Conservation (phyloP, 2,329 filamentous ascomycete species). For the Nigrospora oryzae region DNA sequence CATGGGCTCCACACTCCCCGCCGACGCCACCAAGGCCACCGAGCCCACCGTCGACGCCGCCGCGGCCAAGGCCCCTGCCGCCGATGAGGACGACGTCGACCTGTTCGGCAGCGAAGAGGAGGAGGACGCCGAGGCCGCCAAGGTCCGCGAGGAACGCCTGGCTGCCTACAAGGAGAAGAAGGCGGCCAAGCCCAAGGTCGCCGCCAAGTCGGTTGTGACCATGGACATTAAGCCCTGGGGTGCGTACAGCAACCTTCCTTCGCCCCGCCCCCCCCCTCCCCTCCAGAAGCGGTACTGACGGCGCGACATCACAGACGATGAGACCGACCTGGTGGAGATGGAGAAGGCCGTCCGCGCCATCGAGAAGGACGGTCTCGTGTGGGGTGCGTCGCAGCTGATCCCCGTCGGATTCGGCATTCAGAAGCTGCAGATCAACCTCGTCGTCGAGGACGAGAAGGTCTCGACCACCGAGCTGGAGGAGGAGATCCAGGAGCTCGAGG, state of each 20-base stretch:
- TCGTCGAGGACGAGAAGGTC: conserved; percentile 95
- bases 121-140: conserved; percentile 80
- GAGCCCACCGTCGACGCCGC: conserved; percentile 68
- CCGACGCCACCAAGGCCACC: conserved; percentile 85
- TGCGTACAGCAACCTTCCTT: conserved; percentile 39
- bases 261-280: not conserved
- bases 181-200: conserved; percentile 81
- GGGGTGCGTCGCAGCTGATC: conserved; percentile 86
- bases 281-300: not conserved
- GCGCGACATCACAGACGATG: conserved; percentile 57
- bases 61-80: conserved; percentile 70
- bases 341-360: conserved; percentile 75
- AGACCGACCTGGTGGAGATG: conserved; percentile 82
- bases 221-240: conserved; percentile 98
- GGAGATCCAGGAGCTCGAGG: conserved; percentile 74
- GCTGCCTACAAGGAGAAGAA: conserved; percentile 97
- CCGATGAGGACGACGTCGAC: conserved; percentile 72
- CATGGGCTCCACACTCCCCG: no score
- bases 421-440: conserved; percentile 98
- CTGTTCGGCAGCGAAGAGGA: conserved; percentile 93
- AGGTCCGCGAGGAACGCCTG: conserved; percentile 79
- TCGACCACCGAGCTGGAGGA: conserved; percentile 80
- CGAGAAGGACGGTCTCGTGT: conserved; percentile 88
- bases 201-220: conserved; percentile 93
- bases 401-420: conserved; percentile 94